Evolutionary conservation across 1,284 basidiomycete species (phyloP), one percentile per base, ranked within the genome.

Genomic region (Cystobasidiaceae sp.): DNA sequence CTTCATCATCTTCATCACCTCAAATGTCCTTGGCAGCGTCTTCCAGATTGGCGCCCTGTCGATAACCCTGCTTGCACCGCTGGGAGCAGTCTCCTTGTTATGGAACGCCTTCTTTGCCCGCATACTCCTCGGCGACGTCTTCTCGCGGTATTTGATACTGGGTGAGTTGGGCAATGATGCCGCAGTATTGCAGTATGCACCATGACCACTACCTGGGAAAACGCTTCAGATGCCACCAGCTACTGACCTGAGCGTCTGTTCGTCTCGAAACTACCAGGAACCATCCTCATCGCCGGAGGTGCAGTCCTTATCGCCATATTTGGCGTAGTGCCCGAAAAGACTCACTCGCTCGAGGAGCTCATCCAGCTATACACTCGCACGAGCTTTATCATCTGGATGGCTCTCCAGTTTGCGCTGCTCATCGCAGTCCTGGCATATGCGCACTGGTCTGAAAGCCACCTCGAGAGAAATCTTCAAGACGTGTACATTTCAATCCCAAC

Each of bases 81-180:
- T 97, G 1, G 93, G 93, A 21, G 93, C 93, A 0, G 89, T 83
- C 46, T 93, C 90, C 6, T 83, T 97, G 33, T 82, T 97, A 25
- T 97, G 90, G 89, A 97, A 97, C 77, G 91, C 91, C 2, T 85
- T 97, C 72, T 92, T 97, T 71, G 92, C 93, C 11, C 83, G 86
- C 28, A 75, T 94, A 54, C 82, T 97, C 43, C 82, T 97, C 21
- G 89, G 90, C 41, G 92, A 94, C 74, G 81, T 86, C 21, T 90
- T 96, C 78, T 90, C 90, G 4, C 82, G 81, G 9, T 88, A 86
- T 80, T 89, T 94, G 84, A 79, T 92, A 57, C 77, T 89, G 11
- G 93, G 74, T 69, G 50, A 51, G 68, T 61, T n/a, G 21, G 1
- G n/a, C n/a, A n/a, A n/a, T n/a, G n/a, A n/a, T n/a, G 17, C 33